Evolutionary conservation across 2,329 filamentous ascomycete species (phyloP), one percentile per base, ranked within the genome.

Genomic region (Botrytis galanthina): DNA sequence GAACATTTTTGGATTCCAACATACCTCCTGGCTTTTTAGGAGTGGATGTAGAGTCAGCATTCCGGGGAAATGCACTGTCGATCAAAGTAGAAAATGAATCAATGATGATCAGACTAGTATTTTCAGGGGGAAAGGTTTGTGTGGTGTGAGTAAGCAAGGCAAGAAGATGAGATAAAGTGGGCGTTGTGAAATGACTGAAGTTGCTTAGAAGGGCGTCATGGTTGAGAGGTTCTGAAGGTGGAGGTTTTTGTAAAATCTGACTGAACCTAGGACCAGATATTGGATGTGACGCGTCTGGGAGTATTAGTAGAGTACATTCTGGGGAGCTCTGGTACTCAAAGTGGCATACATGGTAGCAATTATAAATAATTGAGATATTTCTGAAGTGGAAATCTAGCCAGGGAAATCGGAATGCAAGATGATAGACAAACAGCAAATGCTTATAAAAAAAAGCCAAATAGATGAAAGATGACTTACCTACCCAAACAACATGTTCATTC

Each of bases 51-150:
- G 75, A n/a, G n/a, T 87, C 85, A 37, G 83, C 81, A 51, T 84
- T 84, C 75, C 90, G 90, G 29, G 93, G 93, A 74, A 97, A 94
- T 46, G 93, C 90, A 71, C 90, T 88, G 77, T 93, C 92, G 74
- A 98, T 86, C 39, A 96, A 85, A 12, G 90, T 89, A 10, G 94
- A 94, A 32, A 97, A 83, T 4, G 91, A 91, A 81, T 97, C 94
- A 76, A 98, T 84, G 20, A 98, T 85, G 54, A 98, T 82, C 1
- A 98, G 84, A 37, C 87, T 86, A 18, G 92, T 91, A 44, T 86
- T 84, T 37, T 81, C 73, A 1, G 92, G 89, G 67, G 94, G 88
- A 74, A 93, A 90, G 16, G 83, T 82, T 3, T 86, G 79, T 1
- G 90, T 89, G n/a, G 92, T 89, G 71, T 90, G 88, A 69, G 90